Percentiles rank a stretch among this genome's conserved stretches.
phyloP scores from a whole-genome alignment of 2,329 filamentous ascomycete genomes.

The Fusarium haematococcum region DNA sequence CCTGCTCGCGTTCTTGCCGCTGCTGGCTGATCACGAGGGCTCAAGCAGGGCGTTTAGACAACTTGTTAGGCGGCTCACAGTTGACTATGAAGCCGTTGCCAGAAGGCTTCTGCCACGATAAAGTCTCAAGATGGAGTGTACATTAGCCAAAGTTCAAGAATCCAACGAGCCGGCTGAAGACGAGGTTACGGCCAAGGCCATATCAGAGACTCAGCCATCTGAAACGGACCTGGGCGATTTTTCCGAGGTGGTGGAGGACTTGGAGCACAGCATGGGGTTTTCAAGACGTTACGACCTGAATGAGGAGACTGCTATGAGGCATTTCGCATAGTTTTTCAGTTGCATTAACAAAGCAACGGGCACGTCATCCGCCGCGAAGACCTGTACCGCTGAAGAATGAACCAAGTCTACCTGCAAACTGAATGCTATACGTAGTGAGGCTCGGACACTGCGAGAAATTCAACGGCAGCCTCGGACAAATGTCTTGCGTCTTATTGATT shows the following conservation, averaged over 20 bases:
- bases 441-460: too few relatives aligned
- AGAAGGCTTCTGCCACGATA: not conserved
- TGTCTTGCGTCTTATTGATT: not conserved
- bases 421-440: not conserved
- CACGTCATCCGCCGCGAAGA: constrained; percentile 65
- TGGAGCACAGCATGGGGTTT: not conserved
- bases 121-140: not conserved
- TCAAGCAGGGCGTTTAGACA: not conserved
- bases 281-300: constrained; percentile 71
- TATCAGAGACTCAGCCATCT: not conserved
- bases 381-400: constrained; percentile 56
- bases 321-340: constrained; percentile 82
- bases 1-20: not conserved
- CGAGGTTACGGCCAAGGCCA: not conserved
- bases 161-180: not conserved
- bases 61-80: not conserved
- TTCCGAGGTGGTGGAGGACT: not conserved
- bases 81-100: not conserved
- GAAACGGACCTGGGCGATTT: not conserved
- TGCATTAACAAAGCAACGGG: constrained; percentile 84
- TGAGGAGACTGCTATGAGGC: constrained; percentile 84
- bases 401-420: constrained; percentile 58
- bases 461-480: too few relatives aligned
- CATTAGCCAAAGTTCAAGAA: not conserved
- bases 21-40: not conserved